Percentiles rank a stretch among this genome's conserved stretches.
Conservation (phyloP, 2,329 filamentous ascomycete genomes). For the Arthroderma sp. region DNA sequence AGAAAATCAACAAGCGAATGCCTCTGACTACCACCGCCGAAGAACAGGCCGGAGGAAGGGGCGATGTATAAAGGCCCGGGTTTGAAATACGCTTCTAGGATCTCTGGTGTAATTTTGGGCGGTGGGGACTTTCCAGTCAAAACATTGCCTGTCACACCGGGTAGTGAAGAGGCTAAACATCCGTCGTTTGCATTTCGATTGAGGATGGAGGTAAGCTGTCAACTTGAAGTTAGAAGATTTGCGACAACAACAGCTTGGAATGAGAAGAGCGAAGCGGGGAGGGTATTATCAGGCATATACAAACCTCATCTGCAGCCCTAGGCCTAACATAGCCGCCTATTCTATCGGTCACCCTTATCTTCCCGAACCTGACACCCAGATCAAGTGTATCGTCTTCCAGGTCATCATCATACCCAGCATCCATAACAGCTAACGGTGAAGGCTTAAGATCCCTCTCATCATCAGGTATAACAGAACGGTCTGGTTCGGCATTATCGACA, state of each 20-base stretch:
- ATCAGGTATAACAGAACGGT: slow-evolving; percentile 28
- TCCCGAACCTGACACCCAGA: slow-evolving; percentile 57
- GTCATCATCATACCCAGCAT: slow-evolving; percentile 55
- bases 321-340: slow-evolving; percentile 61
- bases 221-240: background rate
- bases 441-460: slow-evolving; percentile 49
- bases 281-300: slow-evolving; percentile 9
- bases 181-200: too few relatives aligned
- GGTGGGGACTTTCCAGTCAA: background rate
- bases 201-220: background rate
- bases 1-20: slow-evolving; percentile 47
- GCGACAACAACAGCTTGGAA: background rate
- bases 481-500: slow-evolving; percentile 43
- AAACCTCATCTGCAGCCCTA: slow-evolving; percentile 56
- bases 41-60: slow-evolving; percentile 55
- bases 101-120: background rate
- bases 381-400: slow-evolving; percentile 56
- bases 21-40: slow-evolving; percentile 39
- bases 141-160: background rate
- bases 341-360: slow-evolving; percentile 59
- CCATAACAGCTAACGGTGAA: slow-evolving; percentile 48
- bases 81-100: slow-evolving; percentile 39
- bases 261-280: background rate
- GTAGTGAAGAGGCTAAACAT: background rate
- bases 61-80: slow-evolving; percentile 55